Evolutionary conservation across 495 filamentous ascomycete species (phyloP).

Genomic region (Penicillium odoratum): DNA sequence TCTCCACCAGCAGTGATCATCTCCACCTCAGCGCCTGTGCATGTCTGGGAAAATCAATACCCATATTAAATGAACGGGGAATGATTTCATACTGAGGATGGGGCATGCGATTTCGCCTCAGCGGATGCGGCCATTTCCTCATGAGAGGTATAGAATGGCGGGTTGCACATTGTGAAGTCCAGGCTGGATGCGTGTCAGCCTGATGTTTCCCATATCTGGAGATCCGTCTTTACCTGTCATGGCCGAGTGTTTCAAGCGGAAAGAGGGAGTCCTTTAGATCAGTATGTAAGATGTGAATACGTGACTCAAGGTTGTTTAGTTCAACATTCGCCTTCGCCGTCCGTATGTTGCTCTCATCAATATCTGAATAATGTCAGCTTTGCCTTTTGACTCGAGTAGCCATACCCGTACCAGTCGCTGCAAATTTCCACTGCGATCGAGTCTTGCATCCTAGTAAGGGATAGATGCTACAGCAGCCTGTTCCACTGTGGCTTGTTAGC

Average conservation of each 20-base stretch:
- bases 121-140: conserved; percentile 67
- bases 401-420: conserved; percentile 60
- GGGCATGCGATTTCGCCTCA: conserved; percentile 61
- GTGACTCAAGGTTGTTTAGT: conserved; percentile 60
- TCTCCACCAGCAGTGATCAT: conserved; percentile 90
- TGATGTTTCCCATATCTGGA: neutral
- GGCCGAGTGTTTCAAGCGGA: conserved; percentile 47
- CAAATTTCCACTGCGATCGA: conserved; percentile 67
- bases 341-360: conserved; percentile 70
- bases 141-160: conserved; percentile 82
- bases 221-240: conserved; percentile 43
- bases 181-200: conserved; percentile 45
- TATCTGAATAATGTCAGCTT: conserved; percentile 50
- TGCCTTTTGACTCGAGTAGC: conserved; percentile 7
- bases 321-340: conserved; percentile 64
- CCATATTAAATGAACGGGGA: neutral
- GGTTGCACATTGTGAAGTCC: conserved; percentile 93
- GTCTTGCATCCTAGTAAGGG: conserved; percentile 75
- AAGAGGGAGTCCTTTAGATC: conserved; percentile 55
- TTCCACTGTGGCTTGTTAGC: conserved; percentile 54
- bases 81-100: conserved; percentile 55
- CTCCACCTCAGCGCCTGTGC: conserved; percentile 79
- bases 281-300: conserved; percentile 64
- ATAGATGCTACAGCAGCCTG: conserved; percentile 89
- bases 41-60: conserved; percentile 43